Conservation (phyloP, 139 green algal genomes). For the Chlamydomonas sp. region DNA sequence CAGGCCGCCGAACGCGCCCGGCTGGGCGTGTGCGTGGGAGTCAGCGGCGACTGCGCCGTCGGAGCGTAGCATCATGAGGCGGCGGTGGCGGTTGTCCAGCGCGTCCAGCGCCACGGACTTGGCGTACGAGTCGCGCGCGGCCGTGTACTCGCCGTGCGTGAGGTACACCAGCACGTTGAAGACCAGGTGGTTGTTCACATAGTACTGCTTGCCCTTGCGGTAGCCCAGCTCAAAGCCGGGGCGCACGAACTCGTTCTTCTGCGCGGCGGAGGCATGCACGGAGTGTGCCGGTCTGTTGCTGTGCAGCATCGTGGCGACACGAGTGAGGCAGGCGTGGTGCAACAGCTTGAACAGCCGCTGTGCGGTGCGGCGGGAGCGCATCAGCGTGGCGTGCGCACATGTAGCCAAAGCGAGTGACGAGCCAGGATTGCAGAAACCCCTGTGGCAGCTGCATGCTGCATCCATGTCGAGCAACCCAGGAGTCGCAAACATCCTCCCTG, state of each 20-base stretch:
- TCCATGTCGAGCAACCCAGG: no score
- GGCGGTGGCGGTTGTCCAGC: constrained; percentile 55
- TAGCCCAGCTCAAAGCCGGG: constrained; percentile 92
- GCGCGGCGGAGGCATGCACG: neutral
- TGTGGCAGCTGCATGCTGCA: no score
- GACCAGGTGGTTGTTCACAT: constrained; percentile 95
- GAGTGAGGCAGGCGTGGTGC: no score
- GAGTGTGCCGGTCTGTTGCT: neutral
- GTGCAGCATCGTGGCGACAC: no score
- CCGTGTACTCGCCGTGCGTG: constrained; percentile 83
- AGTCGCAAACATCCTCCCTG: no score
- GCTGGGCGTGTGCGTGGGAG: neutral
- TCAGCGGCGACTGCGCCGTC: neutral
- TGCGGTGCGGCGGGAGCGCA: no score
- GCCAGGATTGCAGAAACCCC: no score
- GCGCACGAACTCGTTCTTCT: constrained; percentile 74
- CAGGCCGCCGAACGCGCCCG: neutral
- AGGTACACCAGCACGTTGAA: constrained; percentile 95
- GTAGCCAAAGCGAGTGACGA: no score
- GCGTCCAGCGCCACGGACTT: constrained; percentile 40
- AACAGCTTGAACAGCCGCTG: no score
- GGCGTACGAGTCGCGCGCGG: constrained; percentile 36
- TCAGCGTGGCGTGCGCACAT: no score
- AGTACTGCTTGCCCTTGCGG: constrained; percentile 72
- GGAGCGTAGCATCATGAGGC: neutral